A percentile compares a stretch with the other conserved stretches of the same genome.
Conservation (phyloP, 192 early-diverging fungal species). For the Umbelopsis ramanniana region DNA sequence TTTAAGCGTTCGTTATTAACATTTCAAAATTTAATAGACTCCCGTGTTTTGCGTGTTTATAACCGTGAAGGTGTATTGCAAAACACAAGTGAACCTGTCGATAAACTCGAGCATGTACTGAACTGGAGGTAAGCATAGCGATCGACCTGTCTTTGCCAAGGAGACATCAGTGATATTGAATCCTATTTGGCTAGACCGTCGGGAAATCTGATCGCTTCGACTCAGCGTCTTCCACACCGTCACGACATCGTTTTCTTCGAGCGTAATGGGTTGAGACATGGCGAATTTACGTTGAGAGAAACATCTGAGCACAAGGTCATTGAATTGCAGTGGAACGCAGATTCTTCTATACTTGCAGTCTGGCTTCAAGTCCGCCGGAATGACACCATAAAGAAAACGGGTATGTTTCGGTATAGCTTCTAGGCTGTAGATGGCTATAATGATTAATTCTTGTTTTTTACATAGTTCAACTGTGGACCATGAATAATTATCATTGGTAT, state of each 20-base stretch:
- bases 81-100: slow-evolving; percentile 78
- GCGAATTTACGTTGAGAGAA: slow-evolving; percentile 85
- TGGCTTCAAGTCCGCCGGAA: slow-evolving; percentile 47
- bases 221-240: slow-evolving; percentile 72
- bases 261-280: slow-evolving; percentile 92
- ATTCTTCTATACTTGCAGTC: slow-evolving; percentile 87
- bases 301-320: slow-evolving; percentile 47
- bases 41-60: slow-evolving; percentile 76
- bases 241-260: slow-evolving; percentile 96
- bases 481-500: slow-evolving; percentile 97
- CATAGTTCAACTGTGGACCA: slow-evolving; percentile 88
- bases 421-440: not conserved
- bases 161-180: not conserved
- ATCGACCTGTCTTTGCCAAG: not conserved
- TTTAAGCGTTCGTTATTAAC: not conserved
- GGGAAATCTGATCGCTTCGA: slow-evolving; percentile 83
- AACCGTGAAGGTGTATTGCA: slow-evolving; percentile 87
- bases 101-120: slow-evolving; percentile 75
- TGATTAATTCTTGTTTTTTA: not conserved
- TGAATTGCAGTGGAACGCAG: slow-evolving; percentile 83
- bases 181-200: slow-evolving; percentile 58
- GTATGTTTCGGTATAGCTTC: slow-evolving; percentile 19
- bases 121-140: slow-evolving; percentile 65
- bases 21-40: slow-evolving; percentile 37
- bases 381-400: slow-evolving; percentile 26